A percentile compares a stretch with the other conserved stretches of the same genome.
Evolutionary conservation across 305 asterid genomes (phyloP).

Genomic region (Vinca major): DNA sequence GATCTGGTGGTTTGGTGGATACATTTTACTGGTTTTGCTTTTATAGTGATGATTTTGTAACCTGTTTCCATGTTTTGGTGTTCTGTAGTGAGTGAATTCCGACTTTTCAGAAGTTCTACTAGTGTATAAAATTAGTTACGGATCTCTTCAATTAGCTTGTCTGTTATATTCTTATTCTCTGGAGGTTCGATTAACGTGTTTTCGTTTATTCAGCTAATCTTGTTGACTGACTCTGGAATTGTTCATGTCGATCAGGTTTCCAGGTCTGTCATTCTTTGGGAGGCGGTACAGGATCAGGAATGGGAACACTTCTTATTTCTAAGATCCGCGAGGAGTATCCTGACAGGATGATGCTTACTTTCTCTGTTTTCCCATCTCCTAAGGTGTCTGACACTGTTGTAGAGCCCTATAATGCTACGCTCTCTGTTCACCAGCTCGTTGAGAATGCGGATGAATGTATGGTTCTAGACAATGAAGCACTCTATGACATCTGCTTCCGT

Average conservation of each 20-base stretch:
- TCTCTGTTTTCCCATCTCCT: constrained; percentile 30
- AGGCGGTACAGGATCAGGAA: constrained; percentile 38
- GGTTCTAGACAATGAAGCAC: constrained; percentile 36
- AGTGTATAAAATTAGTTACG: too few species aligned
- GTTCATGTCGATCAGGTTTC: constrained; percentile 16
- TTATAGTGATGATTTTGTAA: not conserved
- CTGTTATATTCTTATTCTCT: not conserved
- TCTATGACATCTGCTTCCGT: constrained; percentile 30
- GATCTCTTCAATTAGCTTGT: not conserved
- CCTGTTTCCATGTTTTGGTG: not conserved
- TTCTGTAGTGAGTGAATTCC: not conserved
- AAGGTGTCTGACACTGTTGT: constrained; percentile 34
- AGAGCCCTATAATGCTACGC: constrained; percentile 29
- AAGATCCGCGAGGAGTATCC: constrained; percentile 36
- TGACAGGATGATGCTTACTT: constrained; percentile 34
- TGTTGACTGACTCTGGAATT: not conserved
- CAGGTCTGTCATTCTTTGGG: constrained; percentile 33
- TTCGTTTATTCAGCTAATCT: not conserved
- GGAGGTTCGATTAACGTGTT: not conserved
- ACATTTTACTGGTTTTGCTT: not conserved
- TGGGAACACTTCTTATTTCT: constrained; percentile 31
- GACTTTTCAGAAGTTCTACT: not conserved
- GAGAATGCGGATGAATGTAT: constrained; percentile 33
- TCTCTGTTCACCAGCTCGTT: constrained; percentile 29
- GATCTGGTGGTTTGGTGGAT: not conserved